A percentile compares a stretch with the other conserved stretches of the same genome.
phyloP scores from a whole-genome alignment of 805 yeast genomes.

The Saccharomyces mikatae region DNA sequence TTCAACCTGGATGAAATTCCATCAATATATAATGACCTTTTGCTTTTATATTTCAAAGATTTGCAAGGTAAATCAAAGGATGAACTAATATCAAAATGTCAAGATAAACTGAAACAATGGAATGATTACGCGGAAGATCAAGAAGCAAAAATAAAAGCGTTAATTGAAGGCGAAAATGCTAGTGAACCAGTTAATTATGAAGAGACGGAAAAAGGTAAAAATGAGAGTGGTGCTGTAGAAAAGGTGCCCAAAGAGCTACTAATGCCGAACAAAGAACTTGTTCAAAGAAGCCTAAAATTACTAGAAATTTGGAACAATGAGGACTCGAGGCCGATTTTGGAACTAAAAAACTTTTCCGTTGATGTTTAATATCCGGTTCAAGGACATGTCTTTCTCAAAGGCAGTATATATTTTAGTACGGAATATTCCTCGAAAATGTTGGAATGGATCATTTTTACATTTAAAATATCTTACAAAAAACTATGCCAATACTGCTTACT shows the following conservation, averaged over 20 bases:
- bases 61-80: slow-evolving; percentile 19
- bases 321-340: slow-evolving; percentile 5
- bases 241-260: slow-evolving; percentile 5
- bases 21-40: slow-evolving; percentile 18
- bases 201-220: slow-evolving; percentile 6
- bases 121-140: slow-evolving; percentile 19
- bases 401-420: not conserved
- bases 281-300: slow-evolving; percentile 17
- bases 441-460: not conserved
- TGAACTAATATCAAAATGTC: slow-evolving; percentile 17
- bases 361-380: not conserved
- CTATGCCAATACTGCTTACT: not conserved
- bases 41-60: slow-evolving; percentile 26
- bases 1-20: slow-evolving; percentile 24
- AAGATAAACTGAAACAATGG: slow-evolving; percentile 17
- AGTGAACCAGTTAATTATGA: slow-evolving; percentile 4
- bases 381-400: not conserved
- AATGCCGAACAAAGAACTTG: slow-evolving; percentile 21
- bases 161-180: slow-evolving; percentile 15
- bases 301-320: slow-evolving; percentile 12
- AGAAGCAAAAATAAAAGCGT: slow-evolving; percentile 16
- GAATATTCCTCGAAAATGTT: not conserved
- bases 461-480: not conserved
- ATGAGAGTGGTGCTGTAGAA: slow-evolving; percentile 5
- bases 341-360: slow-evolving; percentile 8